Percentiles rank a stretch among this genome's conserved stretches.
phyloP scores from a whole-genome alignment of 2,329 filamentous ascomycete species.

The Penicillium sclerotiorum region DNA sequence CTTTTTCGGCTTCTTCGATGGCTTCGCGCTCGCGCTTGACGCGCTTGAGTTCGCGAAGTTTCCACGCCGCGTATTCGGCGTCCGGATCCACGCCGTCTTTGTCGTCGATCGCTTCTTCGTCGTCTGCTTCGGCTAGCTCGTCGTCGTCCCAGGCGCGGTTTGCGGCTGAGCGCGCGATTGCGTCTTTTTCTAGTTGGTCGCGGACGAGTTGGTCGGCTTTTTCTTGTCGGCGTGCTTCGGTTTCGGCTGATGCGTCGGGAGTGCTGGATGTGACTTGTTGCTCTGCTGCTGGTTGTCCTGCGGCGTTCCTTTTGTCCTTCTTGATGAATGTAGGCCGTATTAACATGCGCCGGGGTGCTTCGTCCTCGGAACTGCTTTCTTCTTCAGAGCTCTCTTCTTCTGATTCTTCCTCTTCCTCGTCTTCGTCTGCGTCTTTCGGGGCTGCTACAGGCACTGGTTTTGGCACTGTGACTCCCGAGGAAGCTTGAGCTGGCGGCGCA shows the following conservation, averaged over 20 bases:
- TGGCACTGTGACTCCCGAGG: slow-evolving; percentile 17
- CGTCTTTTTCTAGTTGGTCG: slow-evolving; percentile 81
- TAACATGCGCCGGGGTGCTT: slow-evolving; percentile 58
- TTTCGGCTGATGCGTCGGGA: slow-evolving; percentile 46
- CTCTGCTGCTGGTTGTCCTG: slow-evolving; percentile 25
- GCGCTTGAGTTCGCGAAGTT: slow-evolving; percentile 84
- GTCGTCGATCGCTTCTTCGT: slow-evolving; percentile 79
- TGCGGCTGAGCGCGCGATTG: slow-evolving; percentile 71
- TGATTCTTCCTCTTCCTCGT: slow-evolving; percentile 52
- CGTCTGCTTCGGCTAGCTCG: slow-evolving; percentile 65
- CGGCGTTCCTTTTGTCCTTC: slow-evolving; percentile 56
- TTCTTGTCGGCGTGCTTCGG: slow-evolving; percentile 54
- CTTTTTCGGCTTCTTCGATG: slow-evolving; percentile 80
- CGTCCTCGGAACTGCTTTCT: slow-evolving; percentile 59
- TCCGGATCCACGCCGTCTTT: slow-evolving; percentile 84
- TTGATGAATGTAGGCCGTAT: slow-evolving; percentile 69
- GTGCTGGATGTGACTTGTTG: slow-evolving; percentile 18
- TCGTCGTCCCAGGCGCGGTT: slow-evolving; percentile 83
- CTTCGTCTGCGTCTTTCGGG: slow-evolving; percentile 55
- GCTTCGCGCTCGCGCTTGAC: slow-evolving; percentile 83
- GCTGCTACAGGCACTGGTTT: slow-evolving; percentile 24
- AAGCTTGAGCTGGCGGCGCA: slow-evolving; percentile 16
- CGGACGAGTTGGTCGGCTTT: slow-evolving; percentile 80
- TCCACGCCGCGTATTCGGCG: slow-evolving; percentile 90
- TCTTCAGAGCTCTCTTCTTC: slow-evolving; percentile 59